Evolutionary conservation across 1,284 basidiomycete species (phyloP), one percentile per base, ranked within the genome.

Genomic region (Anthracocystis panici-leucophaei): DNA sequence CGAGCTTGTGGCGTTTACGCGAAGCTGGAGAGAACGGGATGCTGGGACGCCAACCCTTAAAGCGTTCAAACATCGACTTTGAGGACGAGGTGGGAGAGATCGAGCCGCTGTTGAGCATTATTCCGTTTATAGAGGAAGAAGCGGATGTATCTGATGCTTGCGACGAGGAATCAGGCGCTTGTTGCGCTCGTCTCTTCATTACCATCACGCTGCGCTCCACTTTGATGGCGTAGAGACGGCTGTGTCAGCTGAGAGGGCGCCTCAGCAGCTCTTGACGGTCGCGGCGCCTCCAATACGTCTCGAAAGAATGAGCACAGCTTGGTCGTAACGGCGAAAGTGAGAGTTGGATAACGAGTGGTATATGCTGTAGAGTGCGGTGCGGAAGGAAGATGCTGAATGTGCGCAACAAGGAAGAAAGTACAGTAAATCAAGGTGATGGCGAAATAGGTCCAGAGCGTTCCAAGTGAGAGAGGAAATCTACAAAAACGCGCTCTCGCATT

Each of bases 151-250:
- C n/a, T n/a, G 58, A 55, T 38, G 50, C 25, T 20, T 61, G 57
- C 7, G 51, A 55, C 10, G 29, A 9, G 1, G 60, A 23, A 9
- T 55, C 66, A 20, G 55, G 56, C 60, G 60, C 60, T 20, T 20
- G 33, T 35, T 53, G 66, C 56, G 41, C 46, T 40, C 60, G 29
- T 33, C 35, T 38, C 14, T 69, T 69, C 38, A 25, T 12, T 29
- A 60, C 56, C 66, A 69, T 69, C 11, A 21, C 66, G 60, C 56
- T 27, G 45, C 12, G 25, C 12, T 46, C 33, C 23, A n/a, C 41
- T 21, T 14, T 31, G 48, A 31, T 38, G 25, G 45, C 45, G 42
- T 12, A 5, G 21, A 40, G 27, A 21, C 41, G 14, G 12, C 29
- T 5, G 18, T 42, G 42, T 31, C 7, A 23, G 41, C 38, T 25